Percentiles rank a stretch among this genome's conserved stretches.
phyloP scores from a whole-genome alignment of 1,284 basidiomycete species.

The Ganoderma resinaceum region DNA sequence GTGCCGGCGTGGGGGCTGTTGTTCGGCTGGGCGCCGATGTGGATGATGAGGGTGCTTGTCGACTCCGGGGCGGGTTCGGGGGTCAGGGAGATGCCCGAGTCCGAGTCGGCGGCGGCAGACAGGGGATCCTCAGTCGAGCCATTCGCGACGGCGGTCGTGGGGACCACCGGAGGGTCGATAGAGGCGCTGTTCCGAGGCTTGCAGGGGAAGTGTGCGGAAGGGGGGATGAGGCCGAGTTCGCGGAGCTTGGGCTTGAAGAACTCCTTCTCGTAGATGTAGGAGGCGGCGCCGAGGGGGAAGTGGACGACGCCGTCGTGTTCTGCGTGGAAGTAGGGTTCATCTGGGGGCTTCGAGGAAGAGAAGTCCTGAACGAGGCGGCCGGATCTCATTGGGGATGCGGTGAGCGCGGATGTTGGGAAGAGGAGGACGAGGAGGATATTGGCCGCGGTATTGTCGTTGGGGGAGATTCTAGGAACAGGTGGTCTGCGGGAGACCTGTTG shows the following conservation, averaged over 20 bases:
- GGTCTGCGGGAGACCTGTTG: not conserved
- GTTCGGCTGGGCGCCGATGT: constrained; percentile 43
- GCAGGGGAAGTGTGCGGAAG: not conserved
- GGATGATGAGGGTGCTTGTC: constrained; percentile 29
- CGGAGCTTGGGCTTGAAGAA: constrained; percentile 20
- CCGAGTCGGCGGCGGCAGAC: not conserved
- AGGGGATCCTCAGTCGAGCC: not conserved
- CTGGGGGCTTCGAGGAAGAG: constrained; percentile 2
- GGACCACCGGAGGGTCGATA: too few relatives aligned
- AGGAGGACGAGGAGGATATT: not conserved
- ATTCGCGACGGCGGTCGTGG: not conserved
- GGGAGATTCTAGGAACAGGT: not conserved
- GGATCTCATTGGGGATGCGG: not conserved
- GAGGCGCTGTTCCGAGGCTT: not conserved
- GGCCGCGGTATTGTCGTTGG: not conserved
- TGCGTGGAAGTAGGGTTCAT: not conserved
- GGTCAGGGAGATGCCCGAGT: constrained; percentile 9
- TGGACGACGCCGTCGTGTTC: constrained; percentile 29
- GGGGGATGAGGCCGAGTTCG: constrained; percentile 22
- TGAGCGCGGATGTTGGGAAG: not conserved
- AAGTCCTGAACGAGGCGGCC: not conserved
- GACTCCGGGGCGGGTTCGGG: not conserved
- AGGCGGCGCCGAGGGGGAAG: constrained; percentile 25
- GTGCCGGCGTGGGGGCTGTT: constrained; percentile 42
- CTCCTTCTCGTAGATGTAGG: constrained; percentile 25